A percentile compares a stretch with the other conserved stretches of the same genome.
Conservation (phyloP, 2,329 filamentous ascomycete species). For the Passalora sequoiae region DNA sequence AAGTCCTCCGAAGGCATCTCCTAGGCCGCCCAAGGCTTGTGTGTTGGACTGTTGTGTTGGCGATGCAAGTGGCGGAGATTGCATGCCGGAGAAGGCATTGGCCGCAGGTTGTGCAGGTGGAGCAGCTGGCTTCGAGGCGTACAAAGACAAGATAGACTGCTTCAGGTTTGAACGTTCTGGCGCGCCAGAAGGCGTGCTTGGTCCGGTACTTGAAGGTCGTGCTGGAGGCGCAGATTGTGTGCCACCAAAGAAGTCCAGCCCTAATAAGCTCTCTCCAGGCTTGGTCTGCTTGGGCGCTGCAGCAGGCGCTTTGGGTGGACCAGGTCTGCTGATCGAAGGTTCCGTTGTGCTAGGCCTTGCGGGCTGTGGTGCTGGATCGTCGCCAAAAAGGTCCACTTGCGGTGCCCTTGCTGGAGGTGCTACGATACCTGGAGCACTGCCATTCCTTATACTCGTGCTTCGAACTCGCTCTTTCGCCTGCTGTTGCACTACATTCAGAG, state of each 20-base stretch:
- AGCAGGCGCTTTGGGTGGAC: slow-evolving; percentile 28
- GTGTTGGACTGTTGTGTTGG: slow-evolving; percentile 28
- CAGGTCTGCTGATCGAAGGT: slow-evolving; percentile 59
- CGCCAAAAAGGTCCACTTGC: slow-evolving; percentile 76
- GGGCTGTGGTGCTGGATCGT: slow-evolving; percentile 49
- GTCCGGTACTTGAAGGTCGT: slow-evolving; percentile 73
- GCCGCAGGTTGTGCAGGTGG: slow-evolving; percentile 39
- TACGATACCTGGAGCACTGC: slow-evolving; percentile 16
- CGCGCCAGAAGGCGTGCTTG: slow-evolving; percentile 46
- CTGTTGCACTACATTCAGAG: slow-evolving; percentile 62
- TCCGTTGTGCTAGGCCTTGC: slow-evolving; percentile 69
- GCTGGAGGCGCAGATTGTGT: slow-evolving; percentile 61
- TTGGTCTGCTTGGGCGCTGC: slow-evolving; percentile 56
- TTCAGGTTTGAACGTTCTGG: slow-evolving; percentile 89
- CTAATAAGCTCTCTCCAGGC: slow-evolving; percentile 77
- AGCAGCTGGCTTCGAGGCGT: slow-evolving; percentile 76
- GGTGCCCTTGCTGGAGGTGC: slow-evolving; percentile 27
- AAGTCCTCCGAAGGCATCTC: slow-evolving; percentile 73
- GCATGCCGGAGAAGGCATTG: slow-evolving; percentile 59
- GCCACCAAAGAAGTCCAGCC: slow-evolving; percentile 85
- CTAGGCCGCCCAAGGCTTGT: slow-evolving; percentile 54
- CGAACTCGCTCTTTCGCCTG: slow-evolving; percentile 56
- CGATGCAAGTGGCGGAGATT: slow-evolving; percentile 47
- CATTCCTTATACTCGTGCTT: slow-evolving; percentile 39
- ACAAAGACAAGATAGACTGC: slow-evolving; percentile 93